Evolutionary conservation across 495 filamentous ascomycete species (phyloP).

Genomic region (Cetradonia linearis): DNA sequence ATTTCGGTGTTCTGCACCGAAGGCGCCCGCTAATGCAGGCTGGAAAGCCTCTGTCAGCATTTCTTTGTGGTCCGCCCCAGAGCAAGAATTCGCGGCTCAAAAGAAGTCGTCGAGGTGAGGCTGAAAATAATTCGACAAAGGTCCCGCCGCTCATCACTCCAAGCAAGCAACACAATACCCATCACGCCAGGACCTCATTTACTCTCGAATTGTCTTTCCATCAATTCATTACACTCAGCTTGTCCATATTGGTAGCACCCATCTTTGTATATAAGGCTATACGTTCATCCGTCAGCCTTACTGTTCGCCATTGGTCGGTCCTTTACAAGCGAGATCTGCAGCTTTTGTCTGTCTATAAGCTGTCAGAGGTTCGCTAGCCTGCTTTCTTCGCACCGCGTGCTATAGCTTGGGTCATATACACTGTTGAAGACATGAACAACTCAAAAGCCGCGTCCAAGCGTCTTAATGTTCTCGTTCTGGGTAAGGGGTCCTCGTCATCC

Average conservation of each 20-base stretch:
- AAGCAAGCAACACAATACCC: background rate
- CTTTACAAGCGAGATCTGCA: background rate
- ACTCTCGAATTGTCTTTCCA: background rate
- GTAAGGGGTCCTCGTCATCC: background rate
- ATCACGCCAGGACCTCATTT: background rate
- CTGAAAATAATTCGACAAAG: background rate
- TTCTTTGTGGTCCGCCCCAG: too few species aligned
- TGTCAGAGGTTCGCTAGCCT: background rate
- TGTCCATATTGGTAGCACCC: background rate
- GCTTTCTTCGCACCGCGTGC: background rate
- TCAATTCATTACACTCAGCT: background rate
- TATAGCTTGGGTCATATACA: background rate
- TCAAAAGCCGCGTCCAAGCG: background rate
- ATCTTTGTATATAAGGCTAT: background rate
- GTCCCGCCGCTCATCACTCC: background rate
- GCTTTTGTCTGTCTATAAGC: background rate
- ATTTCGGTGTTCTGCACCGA: background rate
- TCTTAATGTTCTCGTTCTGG: background rate
- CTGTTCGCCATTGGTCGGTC: background rate
- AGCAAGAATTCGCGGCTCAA: background rate
- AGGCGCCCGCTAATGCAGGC: slow-evolving; percentile 6
- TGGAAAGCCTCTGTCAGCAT: background rate
- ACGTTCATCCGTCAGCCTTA: background rate
- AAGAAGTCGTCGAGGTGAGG: slow-evolving; percentile 1
- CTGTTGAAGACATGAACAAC: background rate